Percentiles rank a stretch among this genome's conserved stretches.
These are phyloP conservation scores for Sophora flavescens DNA, from an alignment of 306 rosid species.

Conservation along the genomic window DNA sequence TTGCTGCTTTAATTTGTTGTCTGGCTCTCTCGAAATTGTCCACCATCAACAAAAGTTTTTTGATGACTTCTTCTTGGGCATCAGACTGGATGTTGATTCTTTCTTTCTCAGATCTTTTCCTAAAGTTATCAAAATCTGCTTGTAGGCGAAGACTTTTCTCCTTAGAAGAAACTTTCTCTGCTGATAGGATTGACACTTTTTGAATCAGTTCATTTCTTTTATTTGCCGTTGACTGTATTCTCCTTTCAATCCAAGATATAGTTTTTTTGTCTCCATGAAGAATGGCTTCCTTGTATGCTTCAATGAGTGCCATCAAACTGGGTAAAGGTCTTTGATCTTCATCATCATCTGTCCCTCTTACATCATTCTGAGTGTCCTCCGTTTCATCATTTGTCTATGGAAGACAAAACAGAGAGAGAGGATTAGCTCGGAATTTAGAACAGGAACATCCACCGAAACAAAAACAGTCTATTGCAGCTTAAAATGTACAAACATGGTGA, in stretches of 20 bases:
- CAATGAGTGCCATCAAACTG: constrained; percentile 59
- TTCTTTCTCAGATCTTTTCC: constrained; percentile 82
- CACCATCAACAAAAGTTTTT: constrained; percentile 81
- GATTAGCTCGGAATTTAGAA: constrained; percentile 30
- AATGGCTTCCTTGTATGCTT: constrained; percentile 77
- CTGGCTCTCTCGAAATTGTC: constrained; percentile 88
- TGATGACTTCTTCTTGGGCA: constrained; percentile 75
- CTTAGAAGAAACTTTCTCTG: constrained; percentile 73
- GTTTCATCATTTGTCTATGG: constrained; percentile 57
- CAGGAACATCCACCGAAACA: constrained; percentile 16
- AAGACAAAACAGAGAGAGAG: constrained; percentile 30
- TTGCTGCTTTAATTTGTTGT: constrained; percentile 67
- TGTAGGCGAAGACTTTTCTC: constrained; percentile 74
- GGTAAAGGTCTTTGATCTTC: constrained; percentile 45
- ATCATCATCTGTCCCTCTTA: constrained; percentile 39
- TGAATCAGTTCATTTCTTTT: constrained; percentile 60
- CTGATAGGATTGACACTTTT: constrained; percentile 58
- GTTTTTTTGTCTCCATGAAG: constrained; percentile 59
- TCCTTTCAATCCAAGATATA: constrained; percentile 61
- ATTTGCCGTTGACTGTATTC: constrained; percentile 50
- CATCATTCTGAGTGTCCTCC: constrained; percentile 47
- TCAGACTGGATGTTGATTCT: constrained; percentile 57
- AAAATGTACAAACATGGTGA: constrained; percentile 8
- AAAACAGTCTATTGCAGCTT: constrained; percentile 18
- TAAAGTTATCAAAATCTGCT: constrained; percentile 94